A percentile compares a stretch with the other conserved stretches of the same genome.
Conservation (phyloP, 805 yeast species). For the Lachancea sp. region DNA sequence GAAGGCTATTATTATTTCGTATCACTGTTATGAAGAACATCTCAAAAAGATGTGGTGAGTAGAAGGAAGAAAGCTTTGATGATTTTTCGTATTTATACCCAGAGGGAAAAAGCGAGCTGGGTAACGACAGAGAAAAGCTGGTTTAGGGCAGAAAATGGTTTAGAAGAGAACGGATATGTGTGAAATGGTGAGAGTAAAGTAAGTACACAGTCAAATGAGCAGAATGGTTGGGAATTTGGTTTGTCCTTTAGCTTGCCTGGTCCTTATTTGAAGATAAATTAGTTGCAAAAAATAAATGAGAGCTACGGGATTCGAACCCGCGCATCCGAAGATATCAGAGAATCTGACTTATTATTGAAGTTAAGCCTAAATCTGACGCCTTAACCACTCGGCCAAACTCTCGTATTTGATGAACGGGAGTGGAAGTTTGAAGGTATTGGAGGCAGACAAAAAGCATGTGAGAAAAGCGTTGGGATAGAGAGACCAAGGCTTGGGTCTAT, state of each 20-base stretch:
- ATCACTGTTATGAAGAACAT: slow-evolving; percentile 15
- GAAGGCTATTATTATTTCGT: slow-evolving; percentile 31
- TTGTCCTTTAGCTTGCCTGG: too few species aligned
- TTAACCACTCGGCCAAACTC: slow-evolving; percentile 32
- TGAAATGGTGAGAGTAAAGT: too few species aligned
- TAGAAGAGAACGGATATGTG: slow-evolving; percentile 18
- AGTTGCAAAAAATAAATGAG: slow-evolving; percentile 16
- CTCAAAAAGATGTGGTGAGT: background rate
- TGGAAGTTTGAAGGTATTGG: too few species aligned
- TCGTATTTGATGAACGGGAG: slow-evolving; percentile 5
- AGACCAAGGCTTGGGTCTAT: too few species aligned
- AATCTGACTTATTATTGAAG: slow-evolving; percentile 11
- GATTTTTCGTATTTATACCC: background rate
- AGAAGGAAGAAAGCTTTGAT: background rate
- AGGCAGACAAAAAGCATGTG: too few species aligned
- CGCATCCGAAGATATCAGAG: slow-evolving; percentile 31
- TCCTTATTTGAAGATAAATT: background rate
- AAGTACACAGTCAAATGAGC: too few species aligned
- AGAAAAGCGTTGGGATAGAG: background rate
- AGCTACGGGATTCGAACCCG: slow-evolving; percentile 32
- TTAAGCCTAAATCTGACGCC: slow-evolving; percentile 29
- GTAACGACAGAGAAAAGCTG: background rate
- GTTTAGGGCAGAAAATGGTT: slow-evolving; percentile 8
- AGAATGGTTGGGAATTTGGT: too few species aligned
- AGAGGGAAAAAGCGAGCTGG: background rate